Conservation (phyloP, 768 basidiomycete species). For the Psilocybe cubensis region DNA sequence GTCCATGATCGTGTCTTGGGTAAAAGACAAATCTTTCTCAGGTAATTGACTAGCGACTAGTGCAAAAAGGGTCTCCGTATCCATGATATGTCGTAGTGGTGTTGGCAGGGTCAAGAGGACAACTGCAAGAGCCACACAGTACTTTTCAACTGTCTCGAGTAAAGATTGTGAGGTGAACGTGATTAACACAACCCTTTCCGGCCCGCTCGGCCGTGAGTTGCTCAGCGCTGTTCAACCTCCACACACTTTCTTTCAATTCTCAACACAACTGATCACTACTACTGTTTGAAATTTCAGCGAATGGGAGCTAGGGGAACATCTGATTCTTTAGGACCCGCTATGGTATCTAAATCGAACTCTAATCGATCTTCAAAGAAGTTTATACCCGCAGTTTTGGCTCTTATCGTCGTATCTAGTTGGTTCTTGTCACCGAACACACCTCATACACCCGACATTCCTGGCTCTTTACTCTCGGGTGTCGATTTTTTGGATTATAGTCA, state of each 20-base stretch:
- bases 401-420: neutral
- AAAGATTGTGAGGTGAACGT: too few relatives aligned
- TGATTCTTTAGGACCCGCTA: neutral
- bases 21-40: slow-evolving; percentile 25
- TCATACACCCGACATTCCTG: neutral
- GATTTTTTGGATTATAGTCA: slow-evolving; percentile 2
- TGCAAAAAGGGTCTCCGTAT: slow-evolving; percentile 70
- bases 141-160: too few relatives aligned
- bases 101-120: too few relatives aligned
- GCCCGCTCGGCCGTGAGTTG: too few relatives aligned
- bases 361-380: neutral
- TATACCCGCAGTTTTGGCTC: neutral
- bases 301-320: neutral
- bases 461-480: neutral
- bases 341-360: neutral
- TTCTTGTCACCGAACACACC: neutral
- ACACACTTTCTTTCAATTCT: too few relatives aligned
- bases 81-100: neutral
- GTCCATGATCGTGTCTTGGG: slow-evolving; percentile 54
- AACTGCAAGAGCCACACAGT: too few relatives aligned
- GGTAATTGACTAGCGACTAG: slow-evolving; percentile 64
- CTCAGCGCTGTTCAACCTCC: too few relatives aligned
- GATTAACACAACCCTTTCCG: too few relatives aligned
- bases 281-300: neutral
- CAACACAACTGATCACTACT: neutral